These are phyloP conservation scores for Hymenoscyphus infarciens DNA, from an alignment of 2,329 filamentous ascomycete genomes.

Conservation along the genomic window DNA sequence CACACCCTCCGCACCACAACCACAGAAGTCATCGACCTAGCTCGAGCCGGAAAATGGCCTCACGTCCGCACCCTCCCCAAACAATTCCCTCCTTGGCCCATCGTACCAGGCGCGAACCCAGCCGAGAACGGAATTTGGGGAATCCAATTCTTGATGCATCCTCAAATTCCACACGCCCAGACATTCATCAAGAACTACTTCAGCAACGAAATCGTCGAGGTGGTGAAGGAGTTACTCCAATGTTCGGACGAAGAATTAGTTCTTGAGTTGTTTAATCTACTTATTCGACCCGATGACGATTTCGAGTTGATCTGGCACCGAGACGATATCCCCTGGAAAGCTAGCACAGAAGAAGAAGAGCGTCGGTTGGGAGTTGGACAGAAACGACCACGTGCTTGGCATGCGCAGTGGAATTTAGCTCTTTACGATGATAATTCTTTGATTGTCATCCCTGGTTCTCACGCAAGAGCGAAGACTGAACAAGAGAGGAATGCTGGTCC, in stretches of 20 bases:
- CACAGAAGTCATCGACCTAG: constrained; percentile 52
- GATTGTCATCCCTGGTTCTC: constrained; percentile 74
- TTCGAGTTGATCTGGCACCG: constrained; percentile 83
- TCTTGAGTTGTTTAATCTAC: constrained; percentile 85
- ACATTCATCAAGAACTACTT: constrained; percentile 72
- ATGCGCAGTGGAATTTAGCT: constrained; percentile 86
- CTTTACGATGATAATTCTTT: constrained; percentile 72
- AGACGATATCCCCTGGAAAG: constrained; percentile 72
- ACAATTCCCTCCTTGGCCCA: constrained; percentile 86
- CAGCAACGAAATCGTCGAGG: constrained; percentile 55
- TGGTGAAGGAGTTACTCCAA: constrained; percentile 62
- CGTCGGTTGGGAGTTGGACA: constrained; percentile 43
- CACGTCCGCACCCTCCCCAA: constrained; percentile 81
- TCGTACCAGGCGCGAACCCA: constrained; percentile 36
- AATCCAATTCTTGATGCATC: constrained; percentile 80
- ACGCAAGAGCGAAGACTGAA: constrained; percentile 66
- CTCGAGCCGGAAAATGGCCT: constrained; percentile 72
- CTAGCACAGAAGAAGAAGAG: constrained; percentile 63
- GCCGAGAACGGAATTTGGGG: constrained; percentile 74
- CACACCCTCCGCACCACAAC: constrained; percentile 57
- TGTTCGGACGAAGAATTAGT: constrained; percentile 61
- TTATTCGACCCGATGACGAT: constrained; percentile 66
- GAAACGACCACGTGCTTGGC: constrained; percentile 53
- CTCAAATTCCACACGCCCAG: constrained; percentile 57
- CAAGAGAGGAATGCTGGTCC: constrained; percentile 64